Evolutionary conservation across 352 stramenopile genomes (phyloP).

Genomic region (Phytopythium helicoides): DNA sequence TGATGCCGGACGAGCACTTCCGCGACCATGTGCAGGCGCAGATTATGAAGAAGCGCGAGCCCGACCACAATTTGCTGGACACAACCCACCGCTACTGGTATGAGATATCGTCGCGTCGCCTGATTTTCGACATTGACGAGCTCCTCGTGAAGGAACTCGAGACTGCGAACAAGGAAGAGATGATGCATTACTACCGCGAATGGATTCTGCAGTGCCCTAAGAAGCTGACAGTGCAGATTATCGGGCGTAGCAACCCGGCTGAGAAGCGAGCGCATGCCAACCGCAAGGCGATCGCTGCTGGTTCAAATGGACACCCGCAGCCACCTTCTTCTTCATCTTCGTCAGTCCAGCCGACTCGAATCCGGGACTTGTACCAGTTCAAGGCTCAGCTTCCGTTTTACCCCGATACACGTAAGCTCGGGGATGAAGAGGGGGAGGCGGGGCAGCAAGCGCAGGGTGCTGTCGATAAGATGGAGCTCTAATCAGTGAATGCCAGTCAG

Average conservation of each 20-base stretch:
- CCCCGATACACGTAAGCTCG: slow-evolving; percentile 23
- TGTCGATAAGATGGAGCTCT: slow-evolving; percentile 25
- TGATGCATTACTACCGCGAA: slow-evolving; percentile 53
- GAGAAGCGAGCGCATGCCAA: slow-evolving; percentile 32
- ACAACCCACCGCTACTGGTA: slow-evolving; percentile 78
- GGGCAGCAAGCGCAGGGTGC: slow-evolving; percentile 12
- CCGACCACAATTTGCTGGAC: slow-evolving; percentile 79
- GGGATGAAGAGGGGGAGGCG: slow-evolving; percentile 8
- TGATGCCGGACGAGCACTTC: slow-evolving; percentile 71
- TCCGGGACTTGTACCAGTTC: slow-evolving; percentile 61
- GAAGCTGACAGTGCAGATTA: slow-evolving; percentile 69
- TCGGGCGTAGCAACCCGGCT: slow-evolving; percentile 43
- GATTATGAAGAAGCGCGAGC: slow-evolving; percentile 77
- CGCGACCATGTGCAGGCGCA: slow-evolving; percentile 78
- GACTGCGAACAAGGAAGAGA: slow-evolving; percentile 61
- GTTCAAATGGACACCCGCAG: neutral
- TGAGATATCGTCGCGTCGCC: slow-evolving; percentile 70
- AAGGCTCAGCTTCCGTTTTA: slow-evolving; percentile 60
- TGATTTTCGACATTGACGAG: slow-evolving; percentile 72
- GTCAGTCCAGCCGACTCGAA: slow-evolving; percentile 30
- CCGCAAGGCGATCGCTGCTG: slow-evolving; percentile 16
- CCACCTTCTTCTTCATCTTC: neutral
- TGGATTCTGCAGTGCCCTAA: slow-evolving; percentile 63
- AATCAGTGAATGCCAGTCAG: too few species aligned
- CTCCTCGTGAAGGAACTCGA: slow-evolving; percentile 71